Percentiles rank a stretch among this genome's conserved stretches.
Evolutionary conservation across 2,329 filamentous ascomycete species (phyloP).

Genomic region (Pseudofabraea citricarpa): DNA sequence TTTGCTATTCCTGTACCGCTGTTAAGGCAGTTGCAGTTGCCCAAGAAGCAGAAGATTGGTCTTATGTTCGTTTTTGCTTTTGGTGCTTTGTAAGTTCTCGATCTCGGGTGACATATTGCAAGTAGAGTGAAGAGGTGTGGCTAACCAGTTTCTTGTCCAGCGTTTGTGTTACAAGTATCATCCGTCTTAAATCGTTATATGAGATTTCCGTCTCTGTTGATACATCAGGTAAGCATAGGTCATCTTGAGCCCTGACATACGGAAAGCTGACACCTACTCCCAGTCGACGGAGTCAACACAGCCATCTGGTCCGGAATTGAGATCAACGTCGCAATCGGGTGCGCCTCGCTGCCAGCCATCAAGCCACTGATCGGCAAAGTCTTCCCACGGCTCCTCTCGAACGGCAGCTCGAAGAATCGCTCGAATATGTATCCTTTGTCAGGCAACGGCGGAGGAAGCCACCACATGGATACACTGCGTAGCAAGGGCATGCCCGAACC

Average conservation of each 20-base stretch:
- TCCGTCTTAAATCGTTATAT: conserved; percentile 7
- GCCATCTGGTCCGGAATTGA: conserved; percentile 40
- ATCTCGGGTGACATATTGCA: too few species aligned
- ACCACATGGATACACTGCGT: not conserved
- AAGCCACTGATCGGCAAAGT: conserved; percentile 31
- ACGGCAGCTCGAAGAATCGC: not conserved
- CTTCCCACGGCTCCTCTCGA: not conserved
- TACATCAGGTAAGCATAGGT: conserved; percentile 1
- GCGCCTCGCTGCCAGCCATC: conserved; percentile 43
- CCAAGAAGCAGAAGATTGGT: conserved; percentile 41
- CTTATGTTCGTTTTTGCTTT: conserved; percentile 35
- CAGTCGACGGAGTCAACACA: conserved; percentile 5
- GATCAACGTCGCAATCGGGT: conserved; percentile 44
- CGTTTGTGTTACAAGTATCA: conserved; percentile 10
- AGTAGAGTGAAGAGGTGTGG: not conserved
- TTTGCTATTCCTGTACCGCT: conserved; percentile 27
- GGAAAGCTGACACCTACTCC: too few species aligned
- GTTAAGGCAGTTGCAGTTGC: conserved; percentile 25
- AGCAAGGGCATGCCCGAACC: not conserved
- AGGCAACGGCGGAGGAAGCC: not conserved
- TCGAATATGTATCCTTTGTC: conserved; percentile 1
- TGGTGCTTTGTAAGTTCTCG: conserved; percentile 26
- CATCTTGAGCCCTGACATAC: too few species aligned
- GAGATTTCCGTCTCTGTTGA: conserved; percentile 5
- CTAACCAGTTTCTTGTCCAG: not conserved